phyloP scores from a whole-genome alignment of 768 basidiomycete species.

The Macrocybe gigantea region DNA sequence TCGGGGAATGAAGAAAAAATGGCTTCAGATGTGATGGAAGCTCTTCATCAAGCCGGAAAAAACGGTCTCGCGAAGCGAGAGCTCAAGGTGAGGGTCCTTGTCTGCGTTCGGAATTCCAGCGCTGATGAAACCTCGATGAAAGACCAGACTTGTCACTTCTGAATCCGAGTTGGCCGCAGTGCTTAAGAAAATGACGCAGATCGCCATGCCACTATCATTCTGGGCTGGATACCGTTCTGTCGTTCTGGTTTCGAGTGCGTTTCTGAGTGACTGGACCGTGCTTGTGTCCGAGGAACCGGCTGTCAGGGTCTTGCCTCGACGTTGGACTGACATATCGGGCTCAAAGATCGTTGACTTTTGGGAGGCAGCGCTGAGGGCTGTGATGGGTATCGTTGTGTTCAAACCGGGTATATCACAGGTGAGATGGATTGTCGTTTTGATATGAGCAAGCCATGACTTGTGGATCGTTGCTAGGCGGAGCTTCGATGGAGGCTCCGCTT shows the following conservation, averaged over 20 bases:
- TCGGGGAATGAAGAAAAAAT: constrained; percentile 20
- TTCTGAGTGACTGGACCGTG: constrained; percentile 52
- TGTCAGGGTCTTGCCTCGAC: constrained; percentile 53
- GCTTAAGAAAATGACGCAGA: constrained; percentile 37
- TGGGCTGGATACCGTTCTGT: constrained; percentile 60
- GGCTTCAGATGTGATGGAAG: constrained; percentile 28
- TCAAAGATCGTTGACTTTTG: constrained; percentile 54
- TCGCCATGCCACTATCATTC: constrained; percentile 50
- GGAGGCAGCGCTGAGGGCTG: constrained; percentile 66
- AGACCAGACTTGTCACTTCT: constrained; percentile 1
- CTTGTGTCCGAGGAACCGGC: constrained; percentile 38
- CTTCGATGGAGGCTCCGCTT: constrained; percentile 65
- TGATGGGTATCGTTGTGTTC: constrained; percentile 59
- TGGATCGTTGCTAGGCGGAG: constrained; percentile 42
- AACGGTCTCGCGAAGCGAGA: constrained; percentile 32
- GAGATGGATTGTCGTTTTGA: constrained; percentile 12
- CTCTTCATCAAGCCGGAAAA: constrained; percentile 28
- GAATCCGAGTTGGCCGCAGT: constrained; percentile 19
- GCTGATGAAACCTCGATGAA: background rate
- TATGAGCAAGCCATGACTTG: background rate
- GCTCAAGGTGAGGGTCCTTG: constrained; percentile 24
- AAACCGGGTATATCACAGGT: constrained; percentile 75
- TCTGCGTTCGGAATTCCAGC: background rate
- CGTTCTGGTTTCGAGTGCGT: constrained; percentile 50
- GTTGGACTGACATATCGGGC: constrained; percentile 77